phyloP scores from a whole-genome alignment of 371 early-diverging fungal species.

The Haplosporangium sp. region DNA sequence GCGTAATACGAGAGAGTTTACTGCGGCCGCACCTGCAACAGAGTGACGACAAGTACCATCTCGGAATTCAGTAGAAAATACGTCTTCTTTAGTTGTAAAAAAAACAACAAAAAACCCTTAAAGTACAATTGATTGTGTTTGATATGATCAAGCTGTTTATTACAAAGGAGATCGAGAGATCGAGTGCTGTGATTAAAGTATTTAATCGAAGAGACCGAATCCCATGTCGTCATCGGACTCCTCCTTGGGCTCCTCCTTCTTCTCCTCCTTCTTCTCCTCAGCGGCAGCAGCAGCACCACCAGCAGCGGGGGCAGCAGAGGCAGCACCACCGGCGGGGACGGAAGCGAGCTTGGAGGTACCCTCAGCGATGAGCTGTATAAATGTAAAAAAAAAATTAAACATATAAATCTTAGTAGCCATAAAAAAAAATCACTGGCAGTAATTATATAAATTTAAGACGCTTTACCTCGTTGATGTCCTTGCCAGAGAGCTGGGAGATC shows the following conservation, averaged over 20 bases:
- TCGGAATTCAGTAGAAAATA: not conserved
- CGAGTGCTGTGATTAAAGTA: conserved; percentile 9
- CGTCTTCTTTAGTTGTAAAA: too few relatives aligned
- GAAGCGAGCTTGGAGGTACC: conserved; percentile 94
- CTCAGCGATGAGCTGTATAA: conserved; percentile 83
- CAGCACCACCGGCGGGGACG: conserved; percentile 91
- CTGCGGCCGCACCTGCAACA: conserved; percentile 5
- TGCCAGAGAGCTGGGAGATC: conserved; percentile 87
- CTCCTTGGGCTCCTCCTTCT: conserved; percentile 68
- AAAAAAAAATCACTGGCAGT: too few relatives aligned
- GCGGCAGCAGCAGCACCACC: conserved; percentile 55
- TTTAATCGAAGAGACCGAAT: conserved; percentile 72
- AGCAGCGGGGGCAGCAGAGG: conserved; percentile 68
- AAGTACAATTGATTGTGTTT: not conserved
- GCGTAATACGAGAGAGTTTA: not conserved
- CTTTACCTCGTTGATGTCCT: conserved; percentile 84
- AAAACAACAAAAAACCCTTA: too few relatives aligned
- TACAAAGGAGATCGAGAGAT: not conserved
- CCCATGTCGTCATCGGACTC: conserved; percentile 70
- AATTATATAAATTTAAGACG: not conserved
- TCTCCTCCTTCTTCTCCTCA: conserved; percentile 56
- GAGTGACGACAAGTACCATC: not conserved
- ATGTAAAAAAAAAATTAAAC: not conserved
- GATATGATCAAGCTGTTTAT: conserved; percentile 26
- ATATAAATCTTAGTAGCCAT: not conserved